Evolutionary conservation across 768 basidiomycete genomes (phyloP), one percentile per base, ranked within the genome.

Genomic region (Rhodotorula taiwanensis): DNA sequence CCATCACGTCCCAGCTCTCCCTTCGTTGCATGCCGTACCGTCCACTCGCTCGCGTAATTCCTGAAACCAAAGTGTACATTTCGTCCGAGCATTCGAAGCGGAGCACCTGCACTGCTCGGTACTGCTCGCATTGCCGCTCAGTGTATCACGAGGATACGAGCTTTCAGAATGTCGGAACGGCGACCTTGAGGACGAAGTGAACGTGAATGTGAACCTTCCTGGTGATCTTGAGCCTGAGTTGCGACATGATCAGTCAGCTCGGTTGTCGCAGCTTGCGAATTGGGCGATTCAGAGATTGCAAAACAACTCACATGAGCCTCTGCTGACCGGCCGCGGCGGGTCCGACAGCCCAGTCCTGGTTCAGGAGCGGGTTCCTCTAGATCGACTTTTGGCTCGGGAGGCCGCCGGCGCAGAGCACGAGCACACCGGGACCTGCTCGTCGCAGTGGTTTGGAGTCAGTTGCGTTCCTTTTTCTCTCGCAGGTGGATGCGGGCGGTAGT

Each of bases 301-400:
- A 41, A 10, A 41, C n/a, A 50, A 20, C 55, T 31, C 51, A 52
- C 51, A 52, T 13, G 33, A 56, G 55, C 31, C 30, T 23, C 55
- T 56, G 30, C 8, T 30, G 11, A 30, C 15, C 30, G 15, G 8
- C 28, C 9, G 20, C 4, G 48, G 25, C 7, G 6, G 43, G 23
- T 7, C 43, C 55, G 44, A 55, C 31, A 16, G 23, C 28, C 55
- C 55, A 55, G 6, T 34, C 3, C 2, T 3, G 3, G 55, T 47
- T 33, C 5, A 49, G 27, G 27, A 3, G 14, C 3, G 47, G 36
- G 48, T 31, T 20, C 4, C 18, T 33, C 28, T 0, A 11, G 47
- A 57, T 48, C 11, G 1, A 1, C 11, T 39, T 18, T 9, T 5
- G 25, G 15, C 14, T 5, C 36, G 56, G 41, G 27, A 48, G 21